Evolutionary conservation across 2,329 filamentous ascomycete species (phyloP), one percentile per base, ranked within the genome.

Genomic region (Leptoxyphium fumago): DNA sequence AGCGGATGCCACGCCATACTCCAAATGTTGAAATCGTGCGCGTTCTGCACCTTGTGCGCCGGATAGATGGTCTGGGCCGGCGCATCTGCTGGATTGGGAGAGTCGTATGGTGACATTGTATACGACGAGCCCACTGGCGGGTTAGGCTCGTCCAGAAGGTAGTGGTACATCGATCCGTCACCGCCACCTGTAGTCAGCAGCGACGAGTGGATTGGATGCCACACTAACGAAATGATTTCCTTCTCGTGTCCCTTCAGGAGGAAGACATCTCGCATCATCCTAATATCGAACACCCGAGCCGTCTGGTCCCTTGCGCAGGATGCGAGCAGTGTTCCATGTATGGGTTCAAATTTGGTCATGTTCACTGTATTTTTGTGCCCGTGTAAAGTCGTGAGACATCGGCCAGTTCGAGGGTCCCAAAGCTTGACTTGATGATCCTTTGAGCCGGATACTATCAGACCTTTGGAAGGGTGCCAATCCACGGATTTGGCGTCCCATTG

Each of bases 361-460:
- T 87, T 91, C 56, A 98, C 88, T 32, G 87, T 94, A 60, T 94
- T 96, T 63, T 98, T 98, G 65, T 96, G 91, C 38, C 87, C 89
- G 63, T 94, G 88, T 2, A 98, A 76, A 0, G 89, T 96, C 0
- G 89, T 95, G 44, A 98, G 71, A 60, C 87, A 94, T 38, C 87
- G 80, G 30, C 84, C 81, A 5, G 82, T 89, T 45, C 91, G 77
- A n/a, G 91, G 91, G 62, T 98, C 91, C 91, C 91, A 98, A 38
- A 98, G 78, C 63, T 96, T 96, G 57, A 98, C 86, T 49, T 94
- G 72, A 63, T 98, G 89, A 58, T 98, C 91, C 66, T 98, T 98
- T 10, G 89, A 96, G 32, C 91, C 91, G 1, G 91, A 96, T 3
- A 94, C 89, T 29, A 98, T 74, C 4, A 98, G 68, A 1, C 91